Percentiles rank a stretch among this genome's conserved stretches.
Evolutionary conservation across 169 alveolate genomes (phyloP).

Genomic region (Plasmodium blacklocki): DNA sequence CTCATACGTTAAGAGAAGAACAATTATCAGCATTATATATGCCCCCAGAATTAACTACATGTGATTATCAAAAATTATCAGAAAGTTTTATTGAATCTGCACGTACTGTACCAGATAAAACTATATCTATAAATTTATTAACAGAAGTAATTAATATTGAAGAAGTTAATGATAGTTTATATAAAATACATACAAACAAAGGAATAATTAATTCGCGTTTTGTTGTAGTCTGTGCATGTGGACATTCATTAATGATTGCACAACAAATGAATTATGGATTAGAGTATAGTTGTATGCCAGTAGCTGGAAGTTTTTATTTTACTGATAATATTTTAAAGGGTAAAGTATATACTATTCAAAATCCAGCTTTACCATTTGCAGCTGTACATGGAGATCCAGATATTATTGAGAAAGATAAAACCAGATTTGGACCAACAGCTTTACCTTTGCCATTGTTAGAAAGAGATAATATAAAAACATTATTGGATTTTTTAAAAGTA

Average conservation of each 20-base stretch:
- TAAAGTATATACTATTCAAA: conserved; percentile 90
- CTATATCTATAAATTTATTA: conserved; percentile 75
- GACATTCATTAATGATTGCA: conserved; percentile 89
- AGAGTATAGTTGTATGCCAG: conserved; percentile 89
- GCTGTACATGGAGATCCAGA: conserved; percentile 93
- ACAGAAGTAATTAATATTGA: conserved; percentile 82
- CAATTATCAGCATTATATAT: conserved; percentile 83
- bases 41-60: conserved; percentile 86
- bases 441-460: conserved; percentile 90
- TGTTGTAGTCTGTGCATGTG: conserved; percentile 91
- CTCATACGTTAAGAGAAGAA: conserved; percentile 63
- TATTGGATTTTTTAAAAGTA: conserved; percentile 85
- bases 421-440: conserved; percentile 91
- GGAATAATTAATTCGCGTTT: conserved; percentile 81
- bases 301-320: conserved; percentile 91
- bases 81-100: conserved; percentile 84
- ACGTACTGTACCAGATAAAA: conserved; percentile 21
- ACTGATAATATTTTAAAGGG: conserved; percentile 85
- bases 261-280: conserved; percentile 89
- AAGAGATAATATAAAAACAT: conserved; percentile 83
- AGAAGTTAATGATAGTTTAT: conserved; percentile 72
- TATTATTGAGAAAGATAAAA: conserved; percentile 81
- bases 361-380: conserved; percentile 90
- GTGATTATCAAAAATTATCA: conserved; percentile 83
- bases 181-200: conserved; percentile 78